Base-by-base conservation (phyloP, 768 basidiomycete species). In the Trametes cubensis region DNA sequence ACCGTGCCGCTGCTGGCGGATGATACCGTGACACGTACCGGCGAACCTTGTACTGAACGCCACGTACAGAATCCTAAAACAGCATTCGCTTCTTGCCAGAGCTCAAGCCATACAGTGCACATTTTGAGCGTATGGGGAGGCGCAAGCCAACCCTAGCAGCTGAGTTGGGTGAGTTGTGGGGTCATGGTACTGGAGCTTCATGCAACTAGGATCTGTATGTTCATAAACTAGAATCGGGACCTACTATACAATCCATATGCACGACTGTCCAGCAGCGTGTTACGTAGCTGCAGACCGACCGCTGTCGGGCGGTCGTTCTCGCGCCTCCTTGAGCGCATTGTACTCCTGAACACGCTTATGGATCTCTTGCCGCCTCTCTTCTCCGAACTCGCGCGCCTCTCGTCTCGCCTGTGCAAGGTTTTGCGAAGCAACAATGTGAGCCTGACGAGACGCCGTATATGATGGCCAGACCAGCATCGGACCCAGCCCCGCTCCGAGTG, bases 331-430 rank as follows among this genome's bases (percentile, higher is more conserved):
- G 26, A 59, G 66, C 30, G 71, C 54, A 64, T 71, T 64, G 38
- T 69, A 67, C 55, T 81, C 79, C 59, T 69, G 73, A 17, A 84
- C 85, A 4, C 81, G 78, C 61, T 78, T 77, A 34, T 79, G 75
- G 61, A 89, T 79, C 58, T 79, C 80, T 46, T 72, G 74, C 50
- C 86, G 77, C 53, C 87, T 74, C 63, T 83, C 80, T 42, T 76
- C 78, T 0, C 88, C 87, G 42, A 81, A 71, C 63, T 84, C 79
- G 45, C 77, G 74, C 7, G 86, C 85, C 39, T 88, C 88, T 15
- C 72, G 70, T 18, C 85, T 79, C 4, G 86, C 89, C 60, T 83
- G 79, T 0, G 84, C 79, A 20, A 90, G 80, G 63, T 87, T 88
- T 10, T 74, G 73, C 0, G 79, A 82, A 0, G 89, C 89, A 3